phyloP scores from a whole-genome alignment of 306 rosid genomes.

The Herpetospermum pedunculosum region DNA sequence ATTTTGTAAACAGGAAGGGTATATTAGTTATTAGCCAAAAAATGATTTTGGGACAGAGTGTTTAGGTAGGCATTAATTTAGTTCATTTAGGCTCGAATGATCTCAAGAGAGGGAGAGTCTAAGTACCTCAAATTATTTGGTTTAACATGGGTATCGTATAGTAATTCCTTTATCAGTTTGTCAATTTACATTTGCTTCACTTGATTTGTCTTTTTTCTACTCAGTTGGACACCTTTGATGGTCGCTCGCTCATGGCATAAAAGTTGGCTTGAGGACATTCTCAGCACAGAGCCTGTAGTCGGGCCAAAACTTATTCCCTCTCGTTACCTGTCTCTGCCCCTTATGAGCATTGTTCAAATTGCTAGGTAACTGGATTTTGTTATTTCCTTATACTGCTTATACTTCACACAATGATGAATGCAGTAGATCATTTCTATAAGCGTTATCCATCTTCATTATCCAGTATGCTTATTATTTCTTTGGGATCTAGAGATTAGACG shows the following conservation, averaged over 20 bases:
- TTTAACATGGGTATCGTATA: neutral
- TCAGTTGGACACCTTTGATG: slow-evolving; percentile 83
- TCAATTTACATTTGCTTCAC: neutral
- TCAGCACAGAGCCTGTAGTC: slow-evolving; percentile 39
- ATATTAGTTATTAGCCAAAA: too few relatives aligned
- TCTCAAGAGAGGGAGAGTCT: neutral
- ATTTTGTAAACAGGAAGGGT: too few relatives aligned
- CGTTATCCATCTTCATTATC: neutral
- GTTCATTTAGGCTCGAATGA: neutral
- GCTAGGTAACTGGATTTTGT: slow-evolving; percentile 46
- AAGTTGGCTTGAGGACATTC: slow-evolving; percentile 67
- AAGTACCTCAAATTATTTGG: neutral
- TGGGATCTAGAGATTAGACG: neutral
- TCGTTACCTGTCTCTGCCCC: slow-evolving; percentile 72
- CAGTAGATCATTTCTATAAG: neutral
- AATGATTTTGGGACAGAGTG: too few relatives aligned
- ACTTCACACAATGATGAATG: neutral
- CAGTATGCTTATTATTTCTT: neutral
- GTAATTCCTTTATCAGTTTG: neutral
- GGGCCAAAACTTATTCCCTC: slow-evolving; percentile 46
- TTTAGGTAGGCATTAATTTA: too few relatives aligned
- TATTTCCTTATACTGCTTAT: neutral
- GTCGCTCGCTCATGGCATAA: slow-evolving; percentile 90
- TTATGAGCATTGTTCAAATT: slow-evolving; percentile 81
- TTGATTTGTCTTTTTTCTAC: slow-evolving; percentile 11